Conservation (phyloP, 164 flowering plant genomes). For the Buxus sempervirens region DNA sequence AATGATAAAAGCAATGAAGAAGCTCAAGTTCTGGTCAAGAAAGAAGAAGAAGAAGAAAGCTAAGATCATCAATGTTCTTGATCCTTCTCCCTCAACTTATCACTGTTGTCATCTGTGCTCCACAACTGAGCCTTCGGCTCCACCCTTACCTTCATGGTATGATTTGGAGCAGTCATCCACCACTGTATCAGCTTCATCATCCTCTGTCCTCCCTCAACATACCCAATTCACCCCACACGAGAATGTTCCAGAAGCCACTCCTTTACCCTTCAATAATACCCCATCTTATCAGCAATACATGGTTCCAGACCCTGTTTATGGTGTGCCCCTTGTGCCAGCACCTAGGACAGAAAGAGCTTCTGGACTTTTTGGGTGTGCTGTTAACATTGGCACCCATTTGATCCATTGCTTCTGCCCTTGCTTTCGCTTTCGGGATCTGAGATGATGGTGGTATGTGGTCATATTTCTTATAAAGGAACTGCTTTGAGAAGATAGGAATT, state of each 20-base stretch:
- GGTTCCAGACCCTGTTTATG: constrained; percentile 31
- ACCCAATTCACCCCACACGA: constrained; percentile 3
- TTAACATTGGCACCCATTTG: constrained; percentile 9
- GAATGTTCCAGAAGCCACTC: constrained; percentile 9
- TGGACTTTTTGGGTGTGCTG: constrained; percentile 21
- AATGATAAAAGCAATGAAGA: constrained; percentile 34
- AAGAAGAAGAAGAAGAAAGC: constrained; percentile 35
- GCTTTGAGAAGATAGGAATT: too few relatives aligned
- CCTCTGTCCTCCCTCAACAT: too few relatives aligned
- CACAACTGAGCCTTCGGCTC: constrained; percentile 54
- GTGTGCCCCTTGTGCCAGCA: constrained; percentile 20
- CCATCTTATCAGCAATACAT: constrained; percentile 36
- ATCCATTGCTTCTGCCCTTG: constrained; percentile 32
- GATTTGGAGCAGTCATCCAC: constrained; percentile 12
- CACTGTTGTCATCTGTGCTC: too few relatives aligned
- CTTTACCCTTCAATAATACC: constrained; percentile 1
- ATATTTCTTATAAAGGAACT: too few relatives aligned
- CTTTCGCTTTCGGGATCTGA: constrained; percentile 16
- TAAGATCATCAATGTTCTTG: constrained; percentile 10
- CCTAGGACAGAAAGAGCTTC: constrained; percentile 11
- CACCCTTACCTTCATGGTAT: constrained; percentile 44
- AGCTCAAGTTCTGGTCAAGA: constrained; percentile 39
- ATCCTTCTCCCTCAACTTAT: constrained; percentile 8
- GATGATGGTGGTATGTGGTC: too few relatives aligned
- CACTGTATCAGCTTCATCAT: too few relatives aligned